These are phyloP conservation scores for Coffea canephora DNA, from an alignment of 257 asterid genomes.

Conservation along the genomic window DNA sequence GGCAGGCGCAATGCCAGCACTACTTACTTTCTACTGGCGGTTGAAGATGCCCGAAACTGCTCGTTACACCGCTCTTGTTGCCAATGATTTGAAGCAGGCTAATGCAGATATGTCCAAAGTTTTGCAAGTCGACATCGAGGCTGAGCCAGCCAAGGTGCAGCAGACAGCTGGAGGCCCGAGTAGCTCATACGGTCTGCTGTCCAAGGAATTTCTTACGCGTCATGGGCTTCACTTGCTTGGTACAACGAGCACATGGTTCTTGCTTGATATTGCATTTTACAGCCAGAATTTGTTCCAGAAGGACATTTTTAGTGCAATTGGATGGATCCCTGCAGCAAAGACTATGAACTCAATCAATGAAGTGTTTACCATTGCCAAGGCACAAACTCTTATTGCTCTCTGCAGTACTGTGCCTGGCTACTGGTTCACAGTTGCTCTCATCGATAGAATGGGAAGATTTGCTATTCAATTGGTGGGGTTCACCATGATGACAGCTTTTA, in stretches of 20 bases:
- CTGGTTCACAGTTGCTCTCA: conserved; percentile 53
- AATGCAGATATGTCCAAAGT: conserved; percentile 59
- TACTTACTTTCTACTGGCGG: conserved; percentile 52
- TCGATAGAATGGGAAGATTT: conserved; percentile 46
- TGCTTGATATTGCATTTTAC: conserved; percentile 61
- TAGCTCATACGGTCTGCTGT: conserved; percentile 39
- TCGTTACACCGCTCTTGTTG: conserved; percentile 63
- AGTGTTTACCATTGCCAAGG: conserved; percentile 44
- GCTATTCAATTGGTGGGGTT: conserved; percentile 50
- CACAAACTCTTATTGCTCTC: conserved; percentile 56
- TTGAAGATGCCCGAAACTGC: conserved; percentile 69
- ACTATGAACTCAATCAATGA: conserved; percentile 47
- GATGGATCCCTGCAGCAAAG: conserved; percentile 60
- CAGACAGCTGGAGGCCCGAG: background rate
- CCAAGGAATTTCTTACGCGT: conserved; percentile 36
- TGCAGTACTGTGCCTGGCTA: conserved; percentile 67
- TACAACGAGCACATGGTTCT: conserved; percentile 52
- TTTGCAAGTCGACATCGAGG: conserved; percentile 38
- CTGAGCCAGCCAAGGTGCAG: conserved; percentile 23
- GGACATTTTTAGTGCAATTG: conserved; percentile 55
- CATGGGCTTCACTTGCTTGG: conserved; percentile 63
- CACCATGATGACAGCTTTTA: conserved; percentile 50
- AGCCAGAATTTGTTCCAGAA: conserved; percentile 63
- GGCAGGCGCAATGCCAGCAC: conserved; percentile 53
- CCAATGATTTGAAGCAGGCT: conserved; percentile 49